Evolutionary conservation across 75 land plant genomes (phyloP), one percentile per base, ranked within the genome.

Genomic region (Pseudotsuga menziesii): DNA sequence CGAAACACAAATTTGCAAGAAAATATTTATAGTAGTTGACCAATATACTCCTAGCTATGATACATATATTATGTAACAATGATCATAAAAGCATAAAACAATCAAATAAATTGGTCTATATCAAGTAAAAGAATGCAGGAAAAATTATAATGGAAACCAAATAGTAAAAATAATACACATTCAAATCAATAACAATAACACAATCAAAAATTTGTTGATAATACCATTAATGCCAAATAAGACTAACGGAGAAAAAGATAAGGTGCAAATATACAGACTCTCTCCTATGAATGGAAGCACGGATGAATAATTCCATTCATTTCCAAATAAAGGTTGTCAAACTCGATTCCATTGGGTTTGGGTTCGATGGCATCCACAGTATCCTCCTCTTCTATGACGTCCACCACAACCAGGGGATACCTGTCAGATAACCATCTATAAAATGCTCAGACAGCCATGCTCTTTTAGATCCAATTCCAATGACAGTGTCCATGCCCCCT

Each of bases 301-400:
- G 92, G 94, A 71, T 91, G 94, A 70, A 91, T 88, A 76, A 91
- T 91, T 20, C 82, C 84, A 70, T 90, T 90, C 92, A 90, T 88
- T 73, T 90, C 92, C 60, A 90, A 88, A 73, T 90, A 90, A 26
- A 92, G 82, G 56, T 92, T 92, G 76, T 92, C 94, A 59, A 84
- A 92, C 76, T 92, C 94, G n/a, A 86, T 1, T 16, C 83, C 88
- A 56, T 88, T 88, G 56, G 90, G 90, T 78, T 92, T 92, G 19
- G 93, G 88, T 56, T 74, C 52, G 57, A 78, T 72, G 6, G 85
- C 75, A 72, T 92, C 90, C 16, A 85, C 60, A 22, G 87, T 44
- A 59, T 2, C 20, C 32, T 73, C 77, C 15, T 85, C 92, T 75
- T 91, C 92, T 13, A 83, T 62, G 32, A 79, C 92, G 16, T 88